Evolutionary conservation across 768 basidiomycete species (phyloP), one percentile per base, ranked within the genome.

Genomic region (Psilocybe subaeruginosa): DNA sequence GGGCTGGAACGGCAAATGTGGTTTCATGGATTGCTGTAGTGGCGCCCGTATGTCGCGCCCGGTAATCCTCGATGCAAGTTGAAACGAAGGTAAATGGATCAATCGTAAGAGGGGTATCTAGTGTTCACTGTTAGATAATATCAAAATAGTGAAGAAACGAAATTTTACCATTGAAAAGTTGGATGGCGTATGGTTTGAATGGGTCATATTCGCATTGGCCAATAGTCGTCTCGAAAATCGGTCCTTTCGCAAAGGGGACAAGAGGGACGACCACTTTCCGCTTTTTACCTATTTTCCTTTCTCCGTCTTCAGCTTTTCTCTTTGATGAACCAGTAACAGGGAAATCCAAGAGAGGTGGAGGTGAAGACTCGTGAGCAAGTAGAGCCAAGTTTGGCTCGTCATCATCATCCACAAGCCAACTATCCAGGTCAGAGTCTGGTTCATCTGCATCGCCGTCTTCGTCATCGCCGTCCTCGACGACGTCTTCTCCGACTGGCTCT

Each of bases 71-170:
- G 5, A 77, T 60, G 17, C 77, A 76, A 2, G 72, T 74, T 1
- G 91, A 87, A 17, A 88, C 78, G 65, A 84, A 93, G 2, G 83
- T 85, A 74, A 95, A 95, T 0, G 93, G 93, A 69, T 95, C 83
- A 49, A 95, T 78, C 7, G 89, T 84, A 60, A 82, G 80, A 16
- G 90, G 85, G 0, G 88, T 81, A 74, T 95, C 93, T 95, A 59
- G 7, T 56, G 51, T 48, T 23, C 16, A 33, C 52, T 49, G 17
- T 61, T 63, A 54, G 56, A 59, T 55, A 47, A 47, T 19, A 16
- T 48, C 17, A 12, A 19, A 41, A 46, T n/a, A 35, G 48, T 50
- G 17, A 12, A 49, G 41, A 33, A 41, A 41, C 8, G 59, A 39
- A n/a, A 49, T 37, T 11, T 62, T 70, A 92, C 96, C 93, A 69